Evolutionary conservation across 352 stramenopile species (phyloP).

Genomic region (Thalassiosira mediterranea): DNA sequence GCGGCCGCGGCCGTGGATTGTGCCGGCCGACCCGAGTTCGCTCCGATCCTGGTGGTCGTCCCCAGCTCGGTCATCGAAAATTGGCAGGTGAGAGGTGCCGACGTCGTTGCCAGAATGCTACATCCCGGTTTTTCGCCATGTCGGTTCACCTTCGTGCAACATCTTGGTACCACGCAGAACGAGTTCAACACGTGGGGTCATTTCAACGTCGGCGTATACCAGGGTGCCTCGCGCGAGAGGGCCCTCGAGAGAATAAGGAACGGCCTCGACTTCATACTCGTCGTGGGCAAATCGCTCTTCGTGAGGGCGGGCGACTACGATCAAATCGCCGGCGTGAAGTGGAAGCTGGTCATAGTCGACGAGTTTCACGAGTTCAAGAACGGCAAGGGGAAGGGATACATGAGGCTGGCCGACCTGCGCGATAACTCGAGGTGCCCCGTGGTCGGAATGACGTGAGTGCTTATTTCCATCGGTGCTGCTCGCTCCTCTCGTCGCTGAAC

Average conservation of each 20-base stretch:
- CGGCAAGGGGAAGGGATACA: slow-evolving; percentile 36
- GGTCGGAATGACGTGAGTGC: slow-evolving; percentile 70
- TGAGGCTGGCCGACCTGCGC: slow-evolving; percentile 39
- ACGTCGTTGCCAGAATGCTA: no score
- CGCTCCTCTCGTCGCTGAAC: slow-evolving; percentile 1
- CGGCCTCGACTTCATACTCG: slow-evolving; percentile 75
- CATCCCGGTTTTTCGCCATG: no score
- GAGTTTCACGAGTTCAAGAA: slow-evolving; percentile 86
- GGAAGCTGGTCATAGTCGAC: slow-evolving; percentile 84
- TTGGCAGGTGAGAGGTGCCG: slow-evolving; percentile 65
- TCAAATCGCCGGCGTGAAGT: slow-evolving; percentile 59
- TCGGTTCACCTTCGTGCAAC: no score
- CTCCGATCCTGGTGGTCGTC: slow-evolving; percentile 81
- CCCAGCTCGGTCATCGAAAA: slow-evolving; percentile 76
- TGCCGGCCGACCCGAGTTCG: slow-evolving; percentile 39
- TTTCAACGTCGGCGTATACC: slow-evolving; percentile 72
- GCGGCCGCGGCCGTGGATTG: slow-evolving; percentile 4
- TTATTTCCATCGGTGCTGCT: slow-evolving; percentile 13
- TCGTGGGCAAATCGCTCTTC: slow-evolving; percentile 74
- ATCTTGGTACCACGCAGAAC: slow-evolving; percentile 47
- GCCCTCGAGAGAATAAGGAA: slow-evolving; percentile 55
- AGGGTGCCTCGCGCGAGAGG: slow-evolving; percentile 39
- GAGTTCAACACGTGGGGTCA: slow-evolving; percentile 82
- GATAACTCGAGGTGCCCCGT: slow-evolving; percentile 45
- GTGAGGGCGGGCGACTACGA: slow-evolving; percentile 53